Evolutionary conservation across 257 asterid species (phyloP).

Genomic region (Rhazya stricta): DNA sequence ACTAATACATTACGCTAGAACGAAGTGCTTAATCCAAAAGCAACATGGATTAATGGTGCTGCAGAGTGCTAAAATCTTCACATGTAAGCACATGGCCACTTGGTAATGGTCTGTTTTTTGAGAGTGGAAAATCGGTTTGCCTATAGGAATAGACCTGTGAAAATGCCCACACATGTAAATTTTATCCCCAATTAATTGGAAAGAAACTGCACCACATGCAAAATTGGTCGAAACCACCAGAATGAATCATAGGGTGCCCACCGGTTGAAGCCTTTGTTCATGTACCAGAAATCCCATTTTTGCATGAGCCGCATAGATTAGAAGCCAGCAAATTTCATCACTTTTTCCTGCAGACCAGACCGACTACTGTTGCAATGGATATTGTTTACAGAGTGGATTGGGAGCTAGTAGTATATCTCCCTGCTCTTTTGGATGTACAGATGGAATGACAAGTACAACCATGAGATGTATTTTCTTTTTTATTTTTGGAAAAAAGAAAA

Average conservation of each 20-base stretch:
- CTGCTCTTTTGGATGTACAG: no score
- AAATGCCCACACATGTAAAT: neutral
- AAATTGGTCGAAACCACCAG: neutral
- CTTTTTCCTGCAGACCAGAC: neutral
- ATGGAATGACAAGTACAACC: no score
- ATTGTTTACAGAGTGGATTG: neutral
- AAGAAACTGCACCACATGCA: neutral
- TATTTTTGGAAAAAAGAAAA: no score
- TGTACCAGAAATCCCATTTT: neutral
- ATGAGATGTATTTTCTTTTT: no score
- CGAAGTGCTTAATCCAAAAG: neutral
- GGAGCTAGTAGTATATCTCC: no score
- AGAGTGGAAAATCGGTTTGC: neutral
- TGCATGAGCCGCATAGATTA: slow-evolving; percentile 1
- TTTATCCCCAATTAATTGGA: neutral
- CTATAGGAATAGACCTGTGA: neutral
- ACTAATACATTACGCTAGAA: neutral
- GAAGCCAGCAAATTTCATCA: neutral
- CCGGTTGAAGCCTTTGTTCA: neutral
- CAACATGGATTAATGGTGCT: neutral
- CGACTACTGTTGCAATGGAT: neutral
- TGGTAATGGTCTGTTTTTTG: neutral
- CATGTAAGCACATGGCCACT: slow-evolving; percentile 3
- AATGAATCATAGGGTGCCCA: neutral
- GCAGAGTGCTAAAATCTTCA: neutral